Base-by-base conservation (phyloP, 1,139 yeast genomes). In the Protomyces inouyei region DNA sequence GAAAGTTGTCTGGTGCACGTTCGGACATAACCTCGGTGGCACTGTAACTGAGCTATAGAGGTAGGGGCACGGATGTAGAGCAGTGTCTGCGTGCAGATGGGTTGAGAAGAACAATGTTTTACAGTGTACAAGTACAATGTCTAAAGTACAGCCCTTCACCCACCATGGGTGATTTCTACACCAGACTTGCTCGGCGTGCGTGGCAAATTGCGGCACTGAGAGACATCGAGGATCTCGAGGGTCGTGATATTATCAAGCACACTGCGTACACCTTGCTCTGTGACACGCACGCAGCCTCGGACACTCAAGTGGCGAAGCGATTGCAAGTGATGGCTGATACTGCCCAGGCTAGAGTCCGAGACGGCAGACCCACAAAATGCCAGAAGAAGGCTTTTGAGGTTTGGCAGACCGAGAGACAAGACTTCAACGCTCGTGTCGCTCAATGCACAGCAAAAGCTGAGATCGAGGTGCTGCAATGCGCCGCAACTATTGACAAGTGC, bases 331-430 rank as follows among this genome's bases (percentile, higher is more conserved):
- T 85, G 74, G 1, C 88, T 84, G n/a, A 87, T 79, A 0, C 86
- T 82, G 37, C 83, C 79, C 55, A 87, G 73, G 0, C 89, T 84
- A 25, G 85, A 80, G 71, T 87, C 93, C 71, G 89, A 84, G 3
- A 87, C 90, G 0, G 93, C 92, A 57, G 88, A 82, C 1, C 93
- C 93, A 75, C 93, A 87, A 71, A 86, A 87, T 12, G 89, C 84
- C 61, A 87, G 73, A 69, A 86, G 85, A 64, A 87, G 76, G 40
- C 76, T 75, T 61, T 78, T 73, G 64, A 87, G 74, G 28, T 79
- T 75, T 56, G 83, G 86, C 70, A 90, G 85, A 9, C 89, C 88
- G 32, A 85, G 75, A 66, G 87, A 80, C 37, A 87, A 74, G 0
- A 85, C 84, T 67, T 86, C 89, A 23, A 87, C 78, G 3, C 92